Evolutionary conservation across 495 filamentous ascomycete species (phyloP).

Genomic region (Neurospora sp.): DNA sequence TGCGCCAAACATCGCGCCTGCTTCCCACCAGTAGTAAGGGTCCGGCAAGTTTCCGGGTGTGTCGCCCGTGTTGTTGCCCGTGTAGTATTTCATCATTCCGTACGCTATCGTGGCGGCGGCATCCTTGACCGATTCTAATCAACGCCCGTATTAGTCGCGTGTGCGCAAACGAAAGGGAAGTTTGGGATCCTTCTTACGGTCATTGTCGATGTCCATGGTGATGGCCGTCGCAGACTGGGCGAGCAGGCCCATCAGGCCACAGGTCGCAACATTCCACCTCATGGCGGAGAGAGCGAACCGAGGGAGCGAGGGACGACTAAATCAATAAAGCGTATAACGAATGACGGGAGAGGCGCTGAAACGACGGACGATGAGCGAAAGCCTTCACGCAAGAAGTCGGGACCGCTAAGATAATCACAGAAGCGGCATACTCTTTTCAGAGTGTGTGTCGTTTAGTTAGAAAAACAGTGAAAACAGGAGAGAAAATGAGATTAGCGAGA

Average conservation of each 20-base stretch:
- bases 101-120: constrained; percentile 36
- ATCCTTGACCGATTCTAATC: constrained; percentile 30
- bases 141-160: constrained; percentile 1
- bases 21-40: constrained; percentile 77
- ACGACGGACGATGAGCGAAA: not conserved
- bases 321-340: not conserved
- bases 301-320: not conserved
- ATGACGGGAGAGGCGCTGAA: not conserved
- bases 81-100: constrained; percentile 49
- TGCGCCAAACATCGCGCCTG: constrained; percentile 63
- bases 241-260: constrained; percentile 13
- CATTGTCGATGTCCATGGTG: constrained; percentile 15
- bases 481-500: not conserved
- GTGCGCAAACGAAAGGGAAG: not conserved
- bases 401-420: not conserved
- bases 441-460: not conserved
- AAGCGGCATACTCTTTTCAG: not conserved
- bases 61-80: constrained; percentile 59
- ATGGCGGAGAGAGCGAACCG: constrained; percentile 7
- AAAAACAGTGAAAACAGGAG: not conserved
- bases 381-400: not conserved
- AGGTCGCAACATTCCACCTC: constrained; percentile 11
- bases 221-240: constrained; percentile 16
- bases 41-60: constrained; percentile 61
- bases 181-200: constrained; percentile 11